Base-by-base conservation (phyloP, 208 protist genomes). In the Leishmania turanica region DNA sequence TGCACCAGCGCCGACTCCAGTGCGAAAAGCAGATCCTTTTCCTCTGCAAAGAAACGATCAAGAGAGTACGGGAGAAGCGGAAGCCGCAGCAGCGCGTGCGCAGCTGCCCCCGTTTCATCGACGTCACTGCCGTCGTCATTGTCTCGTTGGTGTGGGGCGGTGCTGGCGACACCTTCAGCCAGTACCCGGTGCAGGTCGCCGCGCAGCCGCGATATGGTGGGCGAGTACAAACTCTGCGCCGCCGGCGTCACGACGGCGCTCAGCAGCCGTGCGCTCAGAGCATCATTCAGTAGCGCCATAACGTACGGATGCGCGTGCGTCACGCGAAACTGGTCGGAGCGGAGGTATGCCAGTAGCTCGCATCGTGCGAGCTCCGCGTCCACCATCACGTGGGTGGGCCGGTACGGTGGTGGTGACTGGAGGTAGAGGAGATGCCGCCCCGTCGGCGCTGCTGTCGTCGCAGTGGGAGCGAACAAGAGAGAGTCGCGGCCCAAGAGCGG, bases 1-100 rank as follows among this genome's bases (percentile, higher is more conserved):
- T 80, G 78, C 62, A 94, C 71, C 31, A 96, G 74, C 8, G 84
- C 75, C 24, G 91, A 84, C 76, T 94, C 90, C 34, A 96, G 84
- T 0, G 72, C 81, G 66, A 96, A 96, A 31, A 92, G 64, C 47
- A 88, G 64, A 21, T 88, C 91, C 54, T 85, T 83, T 15, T 87
- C 78, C 24, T 77, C 83, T 34, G 80, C 75, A 47, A 88, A 91
- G 79, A 87, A 78, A 17, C 88, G 77, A 74, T 84, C 77, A 69
- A 92, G 89, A 47, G 89, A 83, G 80, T 84, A 91, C 17, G 86
- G 84, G 19, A 96, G 84, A 47, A 86, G 58, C 2, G 78, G 88
- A 31, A 60, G 83, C 34, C 47, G 82, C 40, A 69, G 58, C 75
- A 58, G 47, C 69, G 9, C 54, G 75, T 60, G 82, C 78, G 31